Base-by-base conservation (phyloP, 441 rosid genomes). In the Jatropha multifida region DNA sequence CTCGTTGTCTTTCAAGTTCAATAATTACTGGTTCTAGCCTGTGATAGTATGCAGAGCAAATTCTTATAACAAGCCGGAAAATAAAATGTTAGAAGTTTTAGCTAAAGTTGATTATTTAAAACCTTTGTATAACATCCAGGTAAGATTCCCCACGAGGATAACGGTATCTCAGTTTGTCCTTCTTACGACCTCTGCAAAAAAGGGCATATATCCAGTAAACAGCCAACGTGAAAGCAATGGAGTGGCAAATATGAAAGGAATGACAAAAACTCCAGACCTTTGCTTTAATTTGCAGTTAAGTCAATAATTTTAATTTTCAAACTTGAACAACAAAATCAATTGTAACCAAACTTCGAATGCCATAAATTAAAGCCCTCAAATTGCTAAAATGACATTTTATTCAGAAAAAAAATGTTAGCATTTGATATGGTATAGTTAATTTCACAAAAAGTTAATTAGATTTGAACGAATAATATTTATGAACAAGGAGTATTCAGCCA, bases 111-210 rank as follows among this genome's bases (percentile, higher is more conserved):
- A 26, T 71, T 71, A 69, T 27, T 73, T 61, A 71, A 70, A 70
- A 96, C 99, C 99, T 90, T 85, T 96, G 99, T 74, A 96, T 96
- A 79, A 96, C 98, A 90, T 96, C 99, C 44, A 96, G 90, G 80
- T 96, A 96, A 63, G 99, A 96, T 83, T 96, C 99, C 78, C 99
- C 98, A 37, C 98, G 97, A 79, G 99, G 98, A 87, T 93, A 96
- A 72, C 98, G 82, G 77, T 92, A 96, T 69, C 98, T 88, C 77
- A 96, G 88, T 79, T 96, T 96, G 88, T 96, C 99, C 84, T 96
- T 94, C 78, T 84, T 76, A 67, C 99, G 94, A 72, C 94, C 82
- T 81, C 99, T 96, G 84, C 46, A 75, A 80, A 72, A 76, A 42
- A 15, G 60, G 62, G 55, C 18, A 63, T 42, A 15, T 58, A 72